Percentiles rank a stretch among this genome's conserved stretches.
phyloP scores from a whole-genome alignment of 257 asterid species.

The Ophiorrhiza pumila region DNA sequence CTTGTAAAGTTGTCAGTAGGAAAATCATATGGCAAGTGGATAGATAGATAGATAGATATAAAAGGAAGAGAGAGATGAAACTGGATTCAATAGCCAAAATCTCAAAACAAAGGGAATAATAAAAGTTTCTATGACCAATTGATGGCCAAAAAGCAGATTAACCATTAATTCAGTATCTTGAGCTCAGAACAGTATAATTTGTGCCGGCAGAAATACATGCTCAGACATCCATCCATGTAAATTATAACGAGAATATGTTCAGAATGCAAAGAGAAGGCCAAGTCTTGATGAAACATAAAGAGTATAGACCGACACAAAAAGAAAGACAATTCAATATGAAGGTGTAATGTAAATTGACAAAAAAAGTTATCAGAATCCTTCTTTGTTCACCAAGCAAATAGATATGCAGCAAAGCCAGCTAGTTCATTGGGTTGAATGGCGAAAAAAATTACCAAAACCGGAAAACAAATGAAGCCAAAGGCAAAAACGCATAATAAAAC shows the following conservation, averaged over 20 bases:
- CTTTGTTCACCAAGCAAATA: neutral
- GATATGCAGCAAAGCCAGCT: neutral
- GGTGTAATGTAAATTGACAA: too few relatives aligned
- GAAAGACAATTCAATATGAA: too few relatives aligned
- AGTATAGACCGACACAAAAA: neutral
- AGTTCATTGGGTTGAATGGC: neutral
- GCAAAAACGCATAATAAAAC: too few relatives aligned
- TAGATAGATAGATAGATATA: neutral
- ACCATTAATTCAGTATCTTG: too few relatives aligned
- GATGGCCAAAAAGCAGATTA: neutral
- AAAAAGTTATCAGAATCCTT: neutral
- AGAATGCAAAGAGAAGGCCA: neutral
- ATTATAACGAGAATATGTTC: neutral
- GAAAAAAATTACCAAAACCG: neutral
- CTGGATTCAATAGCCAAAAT: neutral
- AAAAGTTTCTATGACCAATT: too few relatives aligned
- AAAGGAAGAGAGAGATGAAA: neutral
- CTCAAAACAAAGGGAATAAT: neutral
- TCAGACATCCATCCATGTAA: neutral
- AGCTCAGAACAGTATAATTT: neutral
- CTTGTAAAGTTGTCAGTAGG: neutral
- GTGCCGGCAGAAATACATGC: neutral
- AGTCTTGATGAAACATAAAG: neutral
- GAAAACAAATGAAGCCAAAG: neutral
- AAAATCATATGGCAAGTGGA: neutral